Conservation (phyloP, 495 filamentous ascomycete genomes). For the Peziza echinospora region DNA sequence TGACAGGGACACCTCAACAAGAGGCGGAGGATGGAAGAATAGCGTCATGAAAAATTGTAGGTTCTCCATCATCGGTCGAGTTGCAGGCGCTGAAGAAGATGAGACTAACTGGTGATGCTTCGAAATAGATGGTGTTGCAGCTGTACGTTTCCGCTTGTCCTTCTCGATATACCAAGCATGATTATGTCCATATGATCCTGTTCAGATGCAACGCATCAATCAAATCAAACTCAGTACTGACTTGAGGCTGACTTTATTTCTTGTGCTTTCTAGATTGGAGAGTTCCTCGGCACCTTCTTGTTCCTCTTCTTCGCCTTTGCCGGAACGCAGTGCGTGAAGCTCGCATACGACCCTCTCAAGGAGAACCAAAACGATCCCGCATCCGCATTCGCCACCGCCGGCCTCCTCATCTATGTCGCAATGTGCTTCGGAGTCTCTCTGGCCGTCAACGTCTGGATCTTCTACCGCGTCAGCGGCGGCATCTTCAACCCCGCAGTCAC, state of each 20-base stretch:
- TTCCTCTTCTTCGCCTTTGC: conserved; percentile 70
- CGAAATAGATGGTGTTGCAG: background rate
- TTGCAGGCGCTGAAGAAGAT: background rate
- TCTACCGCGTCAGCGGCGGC: conserved; percentile 60
- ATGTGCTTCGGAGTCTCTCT: conserved; percentile 54
- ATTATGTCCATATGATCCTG: background rate
- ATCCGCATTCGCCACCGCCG: conserved; percentile 18
- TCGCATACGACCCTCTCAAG: conserved; percentile 18
- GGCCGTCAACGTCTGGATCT: conserved; percentile 65
- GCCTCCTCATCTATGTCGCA: conserved; percentile 43
- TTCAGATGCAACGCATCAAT: background rate
- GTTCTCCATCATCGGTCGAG: background rate
- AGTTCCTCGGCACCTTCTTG: conserved; percentile 55
- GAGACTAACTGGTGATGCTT: background rate
- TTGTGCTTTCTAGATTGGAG: background rate
- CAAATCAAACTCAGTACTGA: background rate
- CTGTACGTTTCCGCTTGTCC: background rate
- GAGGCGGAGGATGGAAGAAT: background rate
- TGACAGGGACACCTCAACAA: background rate
- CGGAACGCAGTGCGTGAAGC: conserved; percentile 52
- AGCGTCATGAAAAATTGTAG: background rate
- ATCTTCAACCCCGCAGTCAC: conserved; percentile 65
- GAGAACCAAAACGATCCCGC: conserved; percentile 7
- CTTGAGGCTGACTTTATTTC: too few species aligned
- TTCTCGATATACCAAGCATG: background rate